A percentile compares a stretch with the other conserved stretches of the same genome.
Conservation (phyloP, 257 asterid species). For the Nicotiana obtusifolia region DNA sequence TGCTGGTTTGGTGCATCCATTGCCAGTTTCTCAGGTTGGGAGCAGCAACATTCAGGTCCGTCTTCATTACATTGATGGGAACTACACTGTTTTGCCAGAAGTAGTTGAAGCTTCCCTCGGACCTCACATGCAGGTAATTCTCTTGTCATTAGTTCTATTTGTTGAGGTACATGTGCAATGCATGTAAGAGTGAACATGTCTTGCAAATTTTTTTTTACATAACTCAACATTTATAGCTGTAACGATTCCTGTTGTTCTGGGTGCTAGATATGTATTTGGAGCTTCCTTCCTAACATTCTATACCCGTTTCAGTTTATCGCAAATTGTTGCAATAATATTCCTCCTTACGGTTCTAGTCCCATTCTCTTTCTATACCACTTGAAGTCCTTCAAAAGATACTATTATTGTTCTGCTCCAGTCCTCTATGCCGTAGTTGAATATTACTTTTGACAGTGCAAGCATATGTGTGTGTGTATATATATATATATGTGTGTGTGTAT, state of each 20-base stretch:
- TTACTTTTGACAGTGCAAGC: not conserved
- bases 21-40: slow-evolving; percentile 98
- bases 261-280: not conserved
- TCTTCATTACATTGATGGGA: slow-evolving; percentile 94
- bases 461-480: no score
- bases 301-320: not conserved
- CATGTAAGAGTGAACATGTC: not conserved
- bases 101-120: slow-evolving; percentile 99
- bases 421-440: not conserved
- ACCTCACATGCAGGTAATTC: slow-evolving; percentile 96
- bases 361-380: not conserved
- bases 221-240: not conserved
- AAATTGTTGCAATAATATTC: not conserved
- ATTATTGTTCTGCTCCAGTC: not conserved
- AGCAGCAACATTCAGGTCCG: slow-evolving; percentile 85
- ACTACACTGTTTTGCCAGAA: slow-evolving; percentile 91
- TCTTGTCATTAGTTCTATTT: slow-evolving; percentile 8
- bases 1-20: slow-evolving; percentile 66
- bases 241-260: not conserved
- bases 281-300: not conserved
- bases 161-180: not conserved
- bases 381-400: not conserved
- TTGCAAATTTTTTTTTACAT: not conserved
- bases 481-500: no score
- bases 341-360: not conserved